Conservation (phyloP, 305 asterid species). For the Fraxinus baroniana region DNA sequence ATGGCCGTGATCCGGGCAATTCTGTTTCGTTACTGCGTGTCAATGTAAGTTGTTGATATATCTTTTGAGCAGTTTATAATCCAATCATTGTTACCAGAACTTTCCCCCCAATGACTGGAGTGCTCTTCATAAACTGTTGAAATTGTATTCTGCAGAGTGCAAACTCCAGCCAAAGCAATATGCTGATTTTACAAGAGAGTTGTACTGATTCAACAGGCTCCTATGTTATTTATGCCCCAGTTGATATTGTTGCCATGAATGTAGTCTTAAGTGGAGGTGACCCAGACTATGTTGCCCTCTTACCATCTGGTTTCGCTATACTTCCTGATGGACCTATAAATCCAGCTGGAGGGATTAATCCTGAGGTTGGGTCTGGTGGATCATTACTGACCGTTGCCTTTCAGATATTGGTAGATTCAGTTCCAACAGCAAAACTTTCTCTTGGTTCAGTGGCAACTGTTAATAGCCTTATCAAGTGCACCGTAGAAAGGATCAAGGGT, state of each 20-base stretch:
- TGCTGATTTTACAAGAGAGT: conserved; percentile 91
- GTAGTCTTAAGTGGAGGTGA: conserved; percentile 87
- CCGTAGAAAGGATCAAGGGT: conserved; percentile 85
- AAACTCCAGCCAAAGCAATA: conserved; percentile 89
- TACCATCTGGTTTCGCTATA: conserved; percentile 94
- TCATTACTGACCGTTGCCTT: conserved; percentile 84
- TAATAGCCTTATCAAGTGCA: conserved; percentile 90
- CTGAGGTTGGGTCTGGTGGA: conserved; percentile 61
- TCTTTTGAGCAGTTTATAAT: neutral
- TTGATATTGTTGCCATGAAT: conserved; percentile 85
- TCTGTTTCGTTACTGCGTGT: conserved; percentile 81
- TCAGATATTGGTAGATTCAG: conserved; percentile 84
- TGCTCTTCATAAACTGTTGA: neutral
- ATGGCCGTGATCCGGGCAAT: conserved; percentile 89
- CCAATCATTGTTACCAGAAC: neutral
- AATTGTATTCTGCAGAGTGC: conserved; percentile 54
- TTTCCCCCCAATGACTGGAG: neutral
- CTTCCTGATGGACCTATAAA: conserved; percentile 68
- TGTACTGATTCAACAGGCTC: conserved; percentile 76
- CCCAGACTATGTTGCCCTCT: conserved; percentile 88
- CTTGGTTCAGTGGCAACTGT: conserved; percentile 92
- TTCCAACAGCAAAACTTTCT: conserved; percentile 88
- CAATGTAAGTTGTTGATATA: conserved; percentile 49
- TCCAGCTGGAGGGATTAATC: conserved; percentile 29
- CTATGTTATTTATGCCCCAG: conserved; percentile 88